Conservation (phyloP, 257 asterid genomes). For the Fraxinus americana region DNA sequence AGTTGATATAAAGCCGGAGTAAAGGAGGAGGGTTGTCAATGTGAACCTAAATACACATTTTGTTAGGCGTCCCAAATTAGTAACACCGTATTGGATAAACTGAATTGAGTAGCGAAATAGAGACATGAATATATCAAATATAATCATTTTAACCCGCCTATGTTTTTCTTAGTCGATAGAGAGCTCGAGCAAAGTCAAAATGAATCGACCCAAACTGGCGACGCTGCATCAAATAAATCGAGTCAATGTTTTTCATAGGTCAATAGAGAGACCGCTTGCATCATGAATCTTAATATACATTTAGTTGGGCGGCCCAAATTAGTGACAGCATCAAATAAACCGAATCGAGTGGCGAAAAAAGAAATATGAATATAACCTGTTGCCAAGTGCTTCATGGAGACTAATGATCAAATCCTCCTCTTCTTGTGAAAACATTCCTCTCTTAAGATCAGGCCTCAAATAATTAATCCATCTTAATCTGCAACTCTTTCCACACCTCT, state of each 20-base stretch:
- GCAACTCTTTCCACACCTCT: slow-evolving; percentile 89
- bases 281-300: not conserved
- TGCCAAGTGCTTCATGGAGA: slow-evolving; percentile 72
- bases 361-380: slow-evolving; percentile 45
- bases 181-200: too few species aligned
- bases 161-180: too few species aligned
- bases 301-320: too few species aligned
- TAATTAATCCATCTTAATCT: slow-evolving; percentile 24
- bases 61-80: too few species aligned
- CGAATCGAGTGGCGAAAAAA: not conserved
- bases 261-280: not conserved
- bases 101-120: not conserved
- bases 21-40: too few species aligned
- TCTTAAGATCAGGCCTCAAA: too few species aligned
- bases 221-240: too few species aligned
- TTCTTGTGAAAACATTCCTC: too few species aligned
- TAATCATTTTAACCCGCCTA: too few species aligned
- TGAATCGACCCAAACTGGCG: too few species aligned
- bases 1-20: too few species aligned
- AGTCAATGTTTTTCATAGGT: not conserved
- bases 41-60: too few species aligned
- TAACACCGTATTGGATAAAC: not conserved
- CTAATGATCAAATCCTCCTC: slow-evolving; percentile 18
- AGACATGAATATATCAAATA: not conserved
- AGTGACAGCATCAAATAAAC: not conserved